Evolutionary conservation across 2,329 filamentous ascomycete genomes (phyloP), one percentile per base, ranked within the genome.

Genomic region (Colletotrichum falcatum): DNA sequence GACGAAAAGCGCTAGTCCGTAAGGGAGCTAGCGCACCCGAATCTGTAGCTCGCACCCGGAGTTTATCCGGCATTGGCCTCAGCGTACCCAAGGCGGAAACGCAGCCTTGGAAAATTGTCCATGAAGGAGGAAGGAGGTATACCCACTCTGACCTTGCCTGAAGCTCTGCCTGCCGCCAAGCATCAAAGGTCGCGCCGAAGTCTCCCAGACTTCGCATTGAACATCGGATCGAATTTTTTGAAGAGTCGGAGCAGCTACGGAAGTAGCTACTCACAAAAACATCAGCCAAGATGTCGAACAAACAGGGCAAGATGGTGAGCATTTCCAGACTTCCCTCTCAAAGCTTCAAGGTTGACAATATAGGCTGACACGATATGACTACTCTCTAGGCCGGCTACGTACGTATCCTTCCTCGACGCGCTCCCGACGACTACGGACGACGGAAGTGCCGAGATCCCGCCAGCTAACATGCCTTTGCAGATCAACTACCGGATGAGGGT

Each of bases 401-500:
- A 90, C 77, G 90, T 90, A 73, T 75, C 70, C 68, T 49, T 26
- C 26, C 33, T 44, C 28, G 42, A 61, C 30, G 20, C 37, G 26
- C 51, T n/a, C n/a, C 18, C 9, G n/a, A 35, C 30, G 18, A 20
- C 20, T 12, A 5, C 23, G 8, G 23, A 11, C 9, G 23, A 46
- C 18, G n/a, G 48, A 16, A 23, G n/a, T 16, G 20, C 2, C 8
- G 37, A 26, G 12, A 0, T 0, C 12, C 44, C 16, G 16, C 12
- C 44, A 16, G 16, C 68, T 70, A 33, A 70, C 64, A 23, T 58
- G 26, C 9, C 37, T 23, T 51, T n/a, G 46, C 73, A 98, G 96
- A 97, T 99, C 88, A 98, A 99, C 87, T 98, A 97, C 88, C 94
- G 95, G 83, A 98, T 99, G 95, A 92, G 95, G 80, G 92, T 98